Percentiles rank a stretch among this genome's conserved stretches.
phyloP scores from a whole-genome alignment of 192 early-diverging fungal genomes.

The Endogone sp. region DNA sequence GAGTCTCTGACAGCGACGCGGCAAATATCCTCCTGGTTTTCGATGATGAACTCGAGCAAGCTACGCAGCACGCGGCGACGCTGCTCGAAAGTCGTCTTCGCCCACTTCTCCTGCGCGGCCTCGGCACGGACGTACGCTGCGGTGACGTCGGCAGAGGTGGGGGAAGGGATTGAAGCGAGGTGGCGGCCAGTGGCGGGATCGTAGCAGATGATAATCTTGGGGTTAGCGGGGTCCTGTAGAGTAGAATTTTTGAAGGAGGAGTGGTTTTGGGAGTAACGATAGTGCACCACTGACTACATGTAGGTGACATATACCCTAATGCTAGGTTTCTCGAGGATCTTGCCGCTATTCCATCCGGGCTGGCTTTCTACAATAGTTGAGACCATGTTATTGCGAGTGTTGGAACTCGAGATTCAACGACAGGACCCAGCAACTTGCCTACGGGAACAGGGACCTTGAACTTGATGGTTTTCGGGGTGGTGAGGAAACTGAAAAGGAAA shows the following conservation, averaged over 20 bases:
- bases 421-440: conserved; percentile 5
- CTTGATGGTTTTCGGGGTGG: conserved; percentile 5
- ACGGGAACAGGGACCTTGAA: conserved; percentile 16
- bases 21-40: conserved; percentile 73
- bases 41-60: conserved; percentile 65
- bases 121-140: conserved; percentile 51
- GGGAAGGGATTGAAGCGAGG: conserved; percentile 56
- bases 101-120: conserved; percentile 65
- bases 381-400: too few species aligned
- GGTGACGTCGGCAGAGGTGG: conserved; percentile 53
- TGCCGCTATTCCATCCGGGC: conserved; percentile 45
- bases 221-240: conserved; percentile 38
- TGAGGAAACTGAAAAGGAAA: too few species aligned
- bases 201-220: conserved; percentile 68
- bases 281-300: too few species aligned
- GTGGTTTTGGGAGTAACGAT: not conserved
- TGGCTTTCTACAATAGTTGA: conserved; percentile 5
- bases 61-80: conserved; percentile 67
- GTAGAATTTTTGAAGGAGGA: not conserved
- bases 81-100: conserved; percentile 65
- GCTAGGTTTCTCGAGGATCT: conserved; percentile 38
- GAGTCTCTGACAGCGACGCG: conserved; percentile 69
- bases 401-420: not conserved
- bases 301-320: conserved; percentile 32
- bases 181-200: conserved; percentile 81